Evolutionary conservation across 73 alveolate genomes (phyloP), one percentile per base, ranked within the genome.

Genomic region (Durusdinium trenchii): DNA sequence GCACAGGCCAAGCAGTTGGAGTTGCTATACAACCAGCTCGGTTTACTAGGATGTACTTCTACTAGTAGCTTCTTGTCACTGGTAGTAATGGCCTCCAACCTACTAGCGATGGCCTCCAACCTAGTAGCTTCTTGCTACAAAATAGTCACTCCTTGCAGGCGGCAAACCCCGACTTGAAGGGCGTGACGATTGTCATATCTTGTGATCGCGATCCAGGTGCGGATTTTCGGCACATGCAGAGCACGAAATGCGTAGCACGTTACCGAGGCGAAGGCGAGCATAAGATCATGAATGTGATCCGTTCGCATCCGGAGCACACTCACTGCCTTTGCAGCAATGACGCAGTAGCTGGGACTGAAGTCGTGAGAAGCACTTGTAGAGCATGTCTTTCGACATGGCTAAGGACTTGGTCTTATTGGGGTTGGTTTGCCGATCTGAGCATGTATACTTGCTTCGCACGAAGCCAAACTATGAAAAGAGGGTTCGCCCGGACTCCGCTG

Each of bases 321-420:
- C 97, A 91, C 87, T 91, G 97, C 87, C 87, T 91, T 6, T 91
- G 97, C 87, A 91, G 97, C 75, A 91, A 91, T 42, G 97, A 91
- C 42, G 97, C 97, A 35, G 97, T 12, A 36, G 35, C 86, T 30
- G 61, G 85, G 86, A 47, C 43, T 54, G 12, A 14, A 20, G 23
- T 6, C 14, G 42, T 18, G 84, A 71, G 23, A 30, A 30, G 84
- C 16, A 20, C 26, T 43, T 30, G 16, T 36, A 28, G 26, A 32
- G 26, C n/a, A 23, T 32, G 30, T 60, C 73, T 60, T 1, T 32
- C 73, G 30, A 32, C 30, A 32, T 2, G 69, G 84, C 32, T 73
- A 51, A 91, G 97, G 97, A 91, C 38, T 52, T 91, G 76, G 97
- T 91, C 67, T 91, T 91, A 20, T 52, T 91, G 76, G 97, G 97